Conservation (phyloP, 163 green algal species). For the Volvox carteri region DNA sequence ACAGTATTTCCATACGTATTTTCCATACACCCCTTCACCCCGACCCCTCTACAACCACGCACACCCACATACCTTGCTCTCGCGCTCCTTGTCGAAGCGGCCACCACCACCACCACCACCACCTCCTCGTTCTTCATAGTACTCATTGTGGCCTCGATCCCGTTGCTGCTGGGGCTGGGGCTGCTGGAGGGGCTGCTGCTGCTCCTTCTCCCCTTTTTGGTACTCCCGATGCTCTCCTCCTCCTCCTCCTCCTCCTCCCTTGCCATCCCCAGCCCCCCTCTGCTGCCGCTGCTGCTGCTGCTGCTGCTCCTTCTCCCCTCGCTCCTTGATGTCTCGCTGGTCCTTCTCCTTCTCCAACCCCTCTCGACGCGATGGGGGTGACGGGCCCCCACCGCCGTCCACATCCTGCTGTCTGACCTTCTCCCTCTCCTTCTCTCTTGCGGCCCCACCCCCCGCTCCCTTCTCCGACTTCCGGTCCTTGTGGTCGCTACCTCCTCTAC, state of each 20-base stretch:
- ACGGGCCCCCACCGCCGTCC: not conserved
- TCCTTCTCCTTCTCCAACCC: constrained; percentile 26
- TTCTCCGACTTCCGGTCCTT: constrained; percentile 22
- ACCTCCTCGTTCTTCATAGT: constrained; percentile 31
- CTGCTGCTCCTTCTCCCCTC: too few relatives aligned
- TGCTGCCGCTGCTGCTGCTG: too few relatives aligned
- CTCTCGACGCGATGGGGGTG: not conserved
- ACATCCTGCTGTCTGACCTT: not conserved
- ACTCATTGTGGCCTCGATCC: too few relatives aligned
- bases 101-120: not conserved
- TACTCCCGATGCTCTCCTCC: not conserved
- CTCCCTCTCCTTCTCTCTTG: constrained; percentile 19
- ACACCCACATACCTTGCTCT: constrained; percentile 19
- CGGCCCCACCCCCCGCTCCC: not conserved
- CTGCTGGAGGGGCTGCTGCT: not conserved
- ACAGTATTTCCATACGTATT: too few relatives aligned
- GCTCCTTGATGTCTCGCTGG: too few relatives aligned
- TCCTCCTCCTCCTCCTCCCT: constrained; percentile 2
- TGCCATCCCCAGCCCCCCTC: constrained; percentile 1
- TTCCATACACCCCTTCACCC: too few relatives aligned
- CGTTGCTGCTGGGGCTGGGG: not conserved
- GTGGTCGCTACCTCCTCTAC: not conserved
- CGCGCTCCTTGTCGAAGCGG: not conserved
- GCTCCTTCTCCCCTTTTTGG: constrained; percentile 4
- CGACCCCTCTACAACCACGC: too few relatives aligned